A percentile compares a stretch with the other conserved stretches of the same genome.
Conservation (phyloP, 2,329 filamentous ascomycete species). For the Ceratocystiopsis brevicomis region DNA sequence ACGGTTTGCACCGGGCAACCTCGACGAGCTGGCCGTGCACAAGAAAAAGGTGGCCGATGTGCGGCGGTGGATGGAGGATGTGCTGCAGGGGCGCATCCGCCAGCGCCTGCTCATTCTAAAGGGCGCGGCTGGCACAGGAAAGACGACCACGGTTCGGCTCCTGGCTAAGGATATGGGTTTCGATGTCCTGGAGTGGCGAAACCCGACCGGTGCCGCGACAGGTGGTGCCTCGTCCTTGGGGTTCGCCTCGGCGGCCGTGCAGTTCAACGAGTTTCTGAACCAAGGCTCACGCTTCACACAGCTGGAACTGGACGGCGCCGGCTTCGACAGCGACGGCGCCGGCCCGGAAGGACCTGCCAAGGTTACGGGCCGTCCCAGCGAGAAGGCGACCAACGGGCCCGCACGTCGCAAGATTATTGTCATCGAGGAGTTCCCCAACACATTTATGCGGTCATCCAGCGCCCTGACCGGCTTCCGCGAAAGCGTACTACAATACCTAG, state of each 20-base stretch:
- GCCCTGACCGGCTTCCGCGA: constrained; percentile 53
- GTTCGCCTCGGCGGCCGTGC: constrained; percentile 50
- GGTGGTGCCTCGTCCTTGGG: constrained; percentile 32
- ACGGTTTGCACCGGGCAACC: constrained; percentile 51
- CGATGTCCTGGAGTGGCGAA: constrained; percentile 77
- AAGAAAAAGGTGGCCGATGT: constrained; percentile 88
- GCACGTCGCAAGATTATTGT: constrained; percentile 39
- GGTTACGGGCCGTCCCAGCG: too few species aligned
- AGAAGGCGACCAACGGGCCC: too few species aligned
- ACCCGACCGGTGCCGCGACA: constrained; percentile 38
- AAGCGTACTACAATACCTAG: constrained; percentile 56
- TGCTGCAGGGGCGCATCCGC: constrained; percentile 42
- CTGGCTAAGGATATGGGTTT: constrained; percentile 61
- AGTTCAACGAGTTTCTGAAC: constrained; percentile 84
- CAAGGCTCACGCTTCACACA: constrained; percentile 62
- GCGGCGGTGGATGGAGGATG: constrained; percentile 59
- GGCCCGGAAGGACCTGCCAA: not conserved
- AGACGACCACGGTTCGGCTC: constrained; percentile 70
- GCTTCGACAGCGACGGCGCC: constrained; percentile 12
- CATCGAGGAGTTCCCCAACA: constrained; percentile 68
- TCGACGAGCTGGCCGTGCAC: constrained; percentile 82
- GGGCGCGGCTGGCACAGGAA: constrained; percentile 78
- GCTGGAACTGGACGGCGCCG: constrained; percentile 13
- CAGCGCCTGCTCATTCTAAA: constrained; percentile 71
- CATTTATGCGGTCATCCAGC: constrained; percentile 46